A percentile compares a stretch with the other conserved stretches of the same genome.
Conservation (phyloP, 192 early-diverging fungal species). For the Coemansia sp. region DNA sequence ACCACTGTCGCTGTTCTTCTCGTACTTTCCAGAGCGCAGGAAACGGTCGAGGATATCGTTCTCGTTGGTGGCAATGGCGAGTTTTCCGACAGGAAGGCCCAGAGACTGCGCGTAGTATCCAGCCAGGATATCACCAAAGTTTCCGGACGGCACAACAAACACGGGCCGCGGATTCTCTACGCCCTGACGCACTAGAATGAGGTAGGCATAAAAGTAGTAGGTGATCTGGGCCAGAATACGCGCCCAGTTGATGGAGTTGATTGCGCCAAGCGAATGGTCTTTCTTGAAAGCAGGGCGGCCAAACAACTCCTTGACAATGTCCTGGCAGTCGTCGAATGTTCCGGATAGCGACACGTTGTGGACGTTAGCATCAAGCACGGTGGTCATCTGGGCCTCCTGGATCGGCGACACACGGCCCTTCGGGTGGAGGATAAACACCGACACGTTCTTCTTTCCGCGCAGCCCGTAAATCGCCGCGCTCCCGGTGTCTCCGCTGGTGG, state of each 20-base stretch:
- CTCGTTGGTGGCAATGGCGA: slow-evolving; percentile 93
- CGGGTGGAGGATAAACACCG: slow-evolving; percentile 93
- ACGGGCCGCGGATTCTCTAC: slow-evolving; percentile 13
- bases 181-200: slow-evolving; percentile 56
- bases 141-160: slow-evolving; percentile 94
- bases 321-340: slow-evolving; percentile 98
- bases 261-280: slow-evolving; percentile 81
- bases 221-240: slow-evolving; percentile 93
- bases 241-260: slow-evolving; percentile 99
- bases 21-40: slow-evolving; percentile 78
- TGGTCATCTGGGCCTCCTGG: slow-evolving; percentile 99
- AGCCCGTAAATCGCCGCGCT: slow-evolving; percentile 98
- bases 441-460: slow-evolving; percentile 87
- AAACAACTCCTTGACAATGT: slow-evolving; percentile 91
- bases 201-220: slow-evolving; percentile 96
- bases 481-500: slow-evolving; percentile 96
- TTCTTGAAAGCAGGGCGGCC: slow-evolving; percentile 70
- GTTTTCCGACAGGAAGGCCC: slow-evolving; percentile 82
- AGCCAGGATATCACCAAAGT: slow-evolving; percentile 95
- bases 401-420: slow-evolving; percentile 87
- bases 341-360: slow-evolving; percentile 91
- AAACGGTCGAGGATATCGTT: slow-evolving; percentile 98
- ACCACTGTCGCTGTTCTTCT: slow-evolving; percentile 63
- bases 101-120: slow-evolving; percentile 89
- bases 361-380: slow-evolving; percentile 90